Evolutionary conservation across 2,329 filamentous ascomycete species (phyloP).

Genomic region (Trichoderma sp.): DNA sequence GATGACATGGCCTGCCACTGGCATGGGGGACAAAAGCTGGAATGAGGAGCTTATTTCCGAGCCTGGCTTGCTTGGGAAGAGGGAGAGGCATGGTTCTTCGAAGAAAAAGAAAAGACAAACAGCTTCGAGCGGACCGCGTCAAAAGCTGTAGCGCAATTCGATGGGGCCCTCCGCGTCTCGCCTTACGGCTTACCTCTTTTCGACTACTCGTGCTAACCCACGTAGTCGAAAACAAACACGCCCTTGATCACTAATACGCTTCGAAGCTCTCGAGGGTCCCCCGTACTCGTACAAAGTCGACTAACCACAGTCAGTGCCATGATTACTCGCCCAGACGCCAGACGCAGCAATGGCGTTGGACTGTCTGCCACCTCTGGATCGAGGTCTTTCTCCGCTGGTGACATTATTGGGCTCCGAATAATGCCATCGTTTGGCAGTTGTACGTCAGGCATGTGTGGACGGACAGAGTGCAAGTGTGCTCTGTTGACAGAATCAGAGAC

Average conservation of each 20-base stretch:
- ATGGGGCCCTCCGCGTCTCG: neutral
- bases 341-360: neutral
- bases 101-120: neutral
- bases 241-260: slow-evolving; percentile 6
- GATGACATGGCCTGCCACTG: slow-evolving; percentile 8
- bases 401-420: neutral
- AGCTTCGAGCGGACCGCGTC: neutral
- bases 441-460: neutral
- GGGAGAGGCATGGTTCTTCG: neutral
- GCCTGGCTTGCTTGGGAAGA: neutral
- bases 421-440: neutral
- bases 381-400: neutral
- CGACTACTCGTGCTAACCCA: neutral
- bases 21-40: slow-evolving; percentile 8
- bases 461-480: neutral
- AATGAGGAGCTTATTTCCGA: slow-evolving; percentile 17
- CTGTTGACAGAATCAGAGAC: neutral
- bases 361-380: neutral
- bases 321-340: neutral
- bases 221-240: neutral
- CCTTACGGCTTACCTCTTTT: neutral
- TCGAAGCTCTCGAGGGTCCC: neutral
- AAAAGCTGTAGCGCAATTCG: neutral
- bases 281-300: neutral
- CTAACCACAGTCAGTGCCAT: neutral